Conservation (phyloP, 331 rosid species). For the Pyrus hybrid region DNA sequence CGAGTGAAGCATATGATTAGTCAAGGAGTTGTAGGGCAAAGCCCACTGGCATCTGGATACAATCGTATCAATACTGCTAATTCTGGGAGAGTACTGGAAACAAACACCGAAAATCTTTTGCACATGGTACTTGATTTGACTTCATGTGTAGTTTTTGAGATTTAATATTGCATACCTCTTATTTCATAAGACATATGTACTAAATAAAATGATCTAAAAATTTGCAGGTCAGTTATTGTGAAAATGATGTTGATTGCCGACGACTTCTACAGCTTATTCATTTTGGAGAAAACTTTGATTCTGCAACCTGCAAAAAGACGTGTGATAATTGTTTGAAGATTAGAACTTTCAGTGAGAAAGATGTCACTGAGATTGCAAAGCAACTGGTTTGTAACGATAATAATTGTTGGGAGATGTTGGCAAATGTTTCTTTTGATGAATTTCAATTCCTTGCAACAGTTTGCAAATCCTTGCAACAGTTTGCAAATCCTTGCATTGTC, state of each 20-base stretch:
- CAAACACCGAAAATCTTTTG: slow-evolving; percentile 83
- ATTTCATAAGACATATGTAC: background rate
- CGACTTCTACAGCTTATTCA: slow-evolving; percentile 83
- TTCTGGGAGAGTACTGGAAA: slow-evolving; percentile 78
- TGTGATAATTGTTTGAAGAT: slow-evolving; percentile 85
- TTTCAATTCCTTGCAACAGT: background rate
- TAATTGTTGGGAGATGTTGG: background rate
- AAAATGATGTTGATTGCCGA: slow-evolving; percentile 84
- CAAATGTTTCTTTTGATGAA: background rate
- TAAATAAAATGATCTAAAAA: slow-evolving; percentile 19
- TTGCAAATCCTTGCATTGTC: background rate
- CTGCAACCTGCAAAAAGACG: slow-evolving; percentile 75
- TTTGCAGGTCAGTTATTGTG: slow-evolving; percentile 86
- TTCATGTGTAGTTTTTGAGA: background rate
- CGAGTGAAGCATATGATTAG: slow-evolving; percentile 87
- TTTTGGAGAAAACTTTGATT: slow-evolving; percentile 91
- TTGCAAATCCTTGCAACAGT: too few species aligned
- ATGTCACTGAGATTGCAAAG: slow-evolving; percentile 78
- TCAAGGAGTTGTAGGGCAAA: slow-evolving; percentile 68
- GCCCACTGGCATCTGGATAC: slow-evolving; percentile 48
- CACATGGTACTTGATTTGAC: slow-evolving; percentile 53
- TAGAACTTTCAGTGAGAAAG: slow-evolving; percentile 64
- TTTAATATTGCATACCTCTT: slow-evolving; percentile 1
- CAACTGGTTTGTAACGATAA: slow-evolving; percentile 65
- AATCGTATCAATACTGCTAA: slow-evolving; percentile 45